Base-by-base conservation (phyloP, 176 grass and related monocot species). In the Microstegium vimineum region DNA sequence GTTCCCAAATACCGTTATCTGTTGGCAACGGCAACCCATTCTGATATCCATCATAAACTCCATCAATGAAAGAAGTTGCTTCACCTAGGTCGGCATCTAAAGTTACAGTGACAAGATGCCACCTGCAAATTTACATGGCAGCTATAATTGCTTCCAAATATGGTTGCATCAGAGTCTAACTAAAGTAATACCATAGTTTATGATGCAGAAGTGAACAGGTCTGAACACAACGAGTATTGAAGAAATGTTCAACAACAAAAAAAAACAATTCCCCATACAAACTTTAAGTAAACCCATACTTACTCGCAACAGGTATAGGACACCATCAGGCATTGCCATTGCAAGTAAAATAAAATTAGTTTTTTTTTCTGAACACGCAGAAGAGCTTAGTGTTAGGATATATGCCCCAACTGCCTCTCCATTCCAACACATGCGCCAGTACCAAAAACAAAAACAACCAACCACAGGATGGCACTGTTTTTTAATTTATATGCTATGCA, bases 31-130 rank as follows among this genome's bases (percentile, higher is more conserved):
- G 96, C 66, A 95, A 82, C 4, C 89, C 96, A 90, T 68, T 90
- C 72, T 99, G 96, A 88, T 90, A 95, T 40, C 96, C 96, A 82
- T 99, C 96, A 27, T 89, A 99, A 79, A 83, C 73, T 62, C 96
- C 90, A 78, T 99, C 96, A 83, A 99, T 85, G 77, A 88, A 99
- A 60, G 96, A 99, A 73, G 87, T 99, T 77, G 90, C 96, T 85
- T 99, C 96, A 77, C 91, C 96, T 77, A 99, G 84, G 17, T 95
- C 93, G 16, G 93, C 89, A 93, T 99, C 96, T 62, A 99, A 82
- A 83, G 93, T 99, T 52, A 99, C 91, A n/a, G 96, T 99, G 41
- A 99, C 85, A 86, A 93, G 80, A 88, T 99, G 96, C 96, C 96
- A 99, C 83, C 93, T 99, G 69, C 63, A 95, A 79, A 87, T 84